Evolutionary conservation across 2,329 filamentous ascomycete species (phyloP).

Genomic region (Aspergillus felis): DNA sequence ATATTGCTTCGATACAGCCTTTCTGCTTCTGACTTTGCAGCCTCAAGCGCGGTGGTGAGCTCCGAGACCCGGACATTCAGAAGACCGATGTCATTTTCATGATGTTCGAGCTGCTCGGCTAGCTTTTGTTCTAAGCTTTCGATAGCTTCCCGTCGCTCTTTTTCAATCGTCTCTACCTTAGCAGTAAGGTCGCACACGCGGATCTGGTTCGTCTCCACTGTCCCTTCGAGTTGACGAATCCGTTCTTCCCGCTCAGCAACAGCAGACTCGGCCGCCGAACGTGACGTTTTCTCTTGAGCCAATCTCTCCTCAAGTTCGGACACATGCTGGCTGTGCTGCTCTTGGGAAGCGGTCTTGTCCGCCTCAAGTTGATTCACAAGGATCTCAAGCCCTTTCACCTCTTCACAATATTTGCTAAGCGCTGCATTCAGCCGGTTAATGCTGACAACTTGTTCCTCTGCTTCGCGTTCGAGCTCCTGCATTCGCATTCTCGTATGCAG

Average conservation of each 20-base stretch:
- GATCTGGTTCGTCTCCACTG: slow-evolving; percentile 32
- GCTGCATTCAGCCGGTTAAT: slow-evolving; percentile 41
- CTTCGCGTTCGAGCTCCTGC: slow-evolving; percentile 40
- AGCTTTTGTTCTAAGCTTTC: slow-evolving; percentile 21
- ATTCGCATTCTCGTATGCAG: slow-evolving; percentile 42
- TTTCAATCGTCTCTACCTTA: slow-evolving; percentile 32
- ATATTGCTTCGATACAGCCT: slow-evolving; percentile 33
- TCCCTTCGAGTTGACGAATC: slow-evolving; percentile 36
- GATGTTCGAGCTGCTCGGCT: slow-evolving; percentile 20
- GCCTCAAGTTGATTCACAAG: slow-evolving; percentile 41
- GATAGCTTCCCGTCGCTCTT: slow-evolving; percentile 23
- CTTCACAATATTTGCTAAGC: slow-evolving; percentile 42
- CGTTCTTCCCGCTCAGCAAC: slow-evolving; percentile 31
- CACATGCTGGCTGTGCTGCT: slow-evolving; percentile 27
- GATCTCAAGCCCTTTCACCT: slow-evolving; percentile 41
- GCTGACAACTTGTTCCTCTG: slow-evolving; percentile 38
- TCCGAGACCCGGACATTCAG: slow-evolving; percentile 42
- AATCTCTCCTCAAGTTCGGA: slow-evolving; percentile 34
- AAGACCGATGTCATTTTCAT: slow-evolving; percentile 34
- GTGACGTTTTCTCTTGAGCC: slow-evolving; percentile 28
- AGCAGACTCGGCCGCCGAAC: slow-evolving; percentile 32
- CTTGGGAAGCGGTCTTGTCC: slow-evolving; percentile 29
- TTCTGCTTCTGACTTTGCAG: slow-evolving; percentile 31
- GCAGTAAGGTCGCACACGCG: slow-evolving; percentile 32
- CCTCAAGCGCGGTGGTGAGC: slow-evolving; percentile 38